A percentile compares a stretch with the other conserved stretches of the same genome.
Conservation (phyloP, 306 rosid species). For the Lathyrus tuberosus region DNA sequence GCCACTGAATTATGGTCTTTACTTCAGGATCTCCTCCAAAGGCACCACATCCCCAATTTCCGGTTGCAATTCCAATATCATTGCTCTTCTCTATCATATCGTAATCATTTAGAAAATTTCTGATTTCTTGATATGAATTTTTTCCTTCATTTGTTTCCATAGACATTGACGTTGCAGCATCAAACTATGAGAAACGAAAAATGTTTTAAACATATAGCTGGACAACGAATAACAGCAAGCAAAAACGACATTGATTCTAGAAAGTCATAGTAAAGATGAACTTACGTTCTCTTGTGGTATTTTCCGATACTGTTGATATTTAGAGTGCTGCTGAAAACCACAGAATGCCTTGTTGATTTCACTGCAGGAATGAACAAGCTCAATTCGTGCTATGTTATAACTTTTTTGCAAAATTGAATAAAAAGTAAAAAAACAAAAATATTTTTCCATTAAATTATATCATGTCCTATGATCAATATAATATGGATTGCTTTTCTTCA, state of each 20-base stretch:
- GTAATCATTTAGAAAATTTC: constrained; percentile 41
- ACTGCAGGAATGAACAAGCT: constrained; percentile 59
- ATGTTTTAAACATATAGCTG: constrained; percentile 23
- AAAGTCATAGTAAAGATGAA: constrained; percentile 26
- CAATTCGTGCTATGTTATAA: constrained; percentile 25
- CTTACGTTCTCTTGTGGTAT: constrained; percentile 46
- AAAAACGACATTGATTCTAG: constrained; percentile 15
- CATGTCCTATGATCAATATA: not conserved
- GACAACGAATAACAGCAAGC: not conserved
- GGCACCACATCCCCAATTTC: constrained; percentile 98
- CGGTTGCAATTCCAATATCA: constrained; percentile 79
- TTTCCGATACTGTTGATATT: constrained; percentile 45
- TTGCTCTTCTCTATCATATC: constrained; percentile 36
- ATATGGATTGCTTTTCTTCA: not conserved
- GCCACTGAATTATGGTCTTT: constrained; percentile 89
- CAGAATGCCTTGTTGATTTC: constrained; percentile 91
- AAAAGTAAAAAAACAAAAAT: not conserved
- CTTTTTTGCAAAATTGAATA: not conserved
- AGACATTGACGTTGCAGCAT: constrained; percentile 45
- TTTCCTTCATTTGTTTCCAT: constrained; percentile 41
- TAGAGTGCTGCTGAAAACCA: constrained; percentile 68
- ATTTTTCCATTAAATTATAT: not conserved
- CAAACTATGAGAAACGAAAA: constrained; percentile 41
- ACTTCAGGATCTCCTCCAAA: constrained; percentile 97
- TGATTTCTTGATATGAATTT: constrained; percentile 34